A percentile compares a stretch with the other conserved stretches of the same genome.
These are phyloP conservation scores for Pseudocercospora cruenta DNA, from an alignment of 2,329 filamentous ascomycete genomes.

Conservation along the genomic window DNA sequence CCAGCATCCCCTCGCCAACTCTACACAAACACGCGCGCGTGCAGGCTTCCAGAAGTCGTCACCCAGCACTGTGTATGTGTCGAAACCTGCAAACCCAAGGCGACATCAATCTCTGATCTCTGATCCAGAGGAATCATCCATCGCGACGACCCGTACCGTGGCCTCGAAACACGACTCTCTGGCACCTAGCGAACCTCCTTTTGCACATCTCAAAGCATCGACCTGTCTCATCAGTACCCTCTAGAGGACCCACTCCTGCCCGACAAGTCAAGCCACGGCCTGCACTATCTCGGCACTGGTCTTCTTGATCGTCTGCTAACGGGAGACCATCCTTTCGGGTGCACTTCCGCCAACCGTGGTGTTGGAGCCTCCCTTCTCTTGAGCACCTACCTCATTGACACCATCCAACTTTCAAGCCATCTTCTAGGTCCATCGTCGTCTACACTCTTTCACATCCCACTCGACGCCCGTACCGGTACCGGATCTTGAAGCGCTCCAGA, in stretches of 20 bases:
- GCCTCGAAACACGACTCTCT: slow-evolving; percentile 17
- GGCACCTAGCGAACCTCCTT: slow-evolving; percentile 26
- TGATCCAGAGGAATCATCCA: slow-evolving; percentile 8
- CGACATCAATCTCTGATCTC: background rate
- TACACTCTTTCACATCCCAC: slow-evolving; percentile 41
- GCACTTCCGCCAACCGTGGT: slow-evolving; percentile 36
- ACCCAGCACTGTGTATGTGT: background rate
- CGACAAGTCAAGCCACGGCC: slow-evolving; percentile 34
- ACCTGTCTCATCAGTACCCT: slow-evolving; percentile 37
- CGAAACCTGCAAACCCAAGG: background rate
- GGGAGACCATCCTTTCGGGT: slow-evolving; percentile 36
- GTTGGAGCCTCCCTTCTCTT: slow-evolving; percentile 33
- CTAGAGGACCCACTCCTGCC: slow-evolving; percentile 29
- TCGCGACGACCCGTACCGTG: slow-evolving; percentile 27
- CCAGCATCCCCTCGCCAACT: slow-evolving; percentile 26
- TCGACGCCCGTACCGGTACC: slow-evolving; percentile 37
- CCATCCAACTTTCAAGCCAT: slow-evolving; percentile 20
- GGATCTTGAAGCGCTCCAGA: slow-evolving; percentile 33
- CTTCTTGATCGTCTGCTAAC: slow-evolving; percentile 37
- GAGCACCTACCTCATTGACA: slow-evolving; percentile 31
- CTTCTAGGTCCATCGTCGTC: slow-evolving; percentile 32
- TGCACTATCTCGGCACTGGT: slow-evolving; percentile 39
- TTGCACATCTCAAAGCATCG: slow-evolving; percentile 27
- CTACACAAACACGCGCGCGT: slow-evolving; percentile 16
- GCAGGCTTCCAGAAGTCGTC: slow-evolving; percentile 10